These are phyloP conservation scores for Musa acuminata DNA, from an alignment of 176 grass and related monocot genomes.

Conservation along the genomic window DNA sequence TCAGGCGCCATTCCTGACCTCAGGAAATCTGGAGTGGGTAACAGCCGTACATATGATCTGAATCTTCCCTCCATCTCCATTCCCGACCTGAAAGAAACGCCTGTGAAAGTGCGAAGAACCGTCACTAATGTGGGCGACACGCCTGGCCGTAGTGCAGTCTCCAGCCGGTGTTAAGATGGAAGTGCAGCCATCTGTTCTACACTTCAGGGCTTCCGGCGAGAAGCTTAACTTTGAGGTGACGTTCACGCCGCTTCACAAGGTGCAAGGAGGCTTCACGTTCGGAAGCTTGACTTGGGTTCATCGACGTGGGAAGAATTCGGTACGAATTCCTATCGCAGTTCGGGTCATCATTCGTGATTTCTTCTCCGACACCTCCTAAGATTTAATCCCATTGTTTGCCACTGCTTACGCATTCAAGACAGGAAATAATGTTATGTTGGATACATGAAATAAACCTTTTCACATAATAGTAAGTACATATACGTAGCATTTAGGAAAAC, in stretches of 20 bases:
- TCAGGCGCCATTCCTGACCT: too few relatives aligned
- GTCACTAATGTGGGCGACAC: conserved; percentile 41
- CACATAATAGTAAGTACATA: too few relatives aligned
- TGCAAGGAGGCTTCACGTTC: conserved; percentile 34
- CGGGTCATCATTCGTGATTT: conserved; percentile 30
- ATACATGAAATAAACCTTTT: too few relatives aligned
- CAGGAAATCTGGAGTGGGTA: background rate
- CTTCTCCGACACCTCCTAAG: conserved; percentile 35
- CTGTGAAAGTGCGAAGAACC: conserved; percentile 29
- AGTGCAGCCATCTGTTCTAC: too few relatives aligned
- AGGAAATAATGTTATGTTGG: too few relatives aligned
- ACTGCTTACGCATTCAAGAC: too few relatives aligned
- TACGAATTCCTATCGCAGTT: conserved; percentile 31
- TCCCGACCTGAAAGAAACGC: conserved; percentile 30
- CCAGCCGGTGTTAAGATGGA: too few relatives aligned
- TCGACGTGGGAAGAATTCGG: conserved; percentile 8
- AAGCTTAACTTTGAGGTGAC: too few relatives aligned
- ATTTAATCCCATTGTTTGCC: background rate
- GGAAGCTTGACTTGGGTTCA: conserved; percentile 35
- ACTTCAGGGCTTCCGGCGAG: too few relatives aligned
- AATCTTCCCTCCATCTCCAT: conserved; percentile 22
- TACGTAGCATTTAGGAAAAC: too few relatives aligned
- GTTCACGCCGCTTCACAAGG: too few relatives aligned
- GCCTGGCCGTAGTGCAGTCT: conserved; percentile 7
- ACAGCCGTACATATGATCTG: conserved; percentile 14